A percentile compares a stretch with the other conserved stretches of the same genome.
phyloP scores from a whole-genome alignment of 305 asterid genomes.

The Fraxinus nigra region DNA sequence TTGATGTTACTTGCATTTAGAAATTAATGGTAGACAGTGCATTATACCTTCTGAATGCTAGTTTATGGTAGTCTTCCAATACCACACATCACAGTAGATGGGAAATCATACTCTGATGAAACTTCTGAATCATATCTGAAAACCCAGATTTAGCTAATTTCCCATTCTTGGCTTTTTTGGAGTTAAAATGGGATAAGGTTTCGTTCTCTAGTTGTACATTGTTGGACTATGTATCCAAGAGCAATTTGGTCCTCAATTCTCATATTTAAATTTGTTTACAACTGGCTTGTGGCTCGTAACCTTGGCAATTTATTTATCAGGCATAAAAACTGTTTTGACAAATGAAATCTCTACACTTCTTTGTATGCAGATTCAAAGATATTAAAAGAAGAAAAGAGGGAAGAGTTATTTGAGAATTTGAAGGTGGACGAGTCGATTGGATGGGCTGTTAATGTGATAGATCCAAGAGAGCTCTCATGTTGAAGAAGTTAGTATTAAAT shows the following conservation, averaged over 20 bases:
- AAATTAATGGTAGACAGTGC: no score
- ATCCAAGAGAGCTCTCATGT: conserved; percentile 93
- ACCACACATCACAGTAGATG: no score
- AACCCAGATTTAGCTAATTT: background rate
- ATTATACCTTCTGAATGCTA: no score
- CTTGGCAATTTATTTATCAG: background rate
- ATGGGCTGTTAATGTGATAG: conserved; percentile 93
- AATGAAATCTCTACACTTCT: background rate
- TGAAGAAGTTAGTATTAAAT: conserved; percentile 55
- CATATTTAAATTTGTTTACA: background rate
- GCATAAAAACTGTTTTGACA: background rate
- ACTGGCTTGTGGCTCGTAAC: background rate
- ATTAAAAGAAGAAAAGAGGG: conserved; percentile 87
- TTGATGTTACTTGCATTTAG: no score
- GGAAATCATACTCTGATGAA: background rate
- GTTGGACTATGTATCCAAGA: background rate
- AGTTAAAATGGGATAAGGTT: background rate
- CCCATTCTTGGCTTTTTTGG: background rate
- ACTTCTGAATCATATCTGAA: background rate
- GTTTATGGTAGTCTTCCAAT: no score
- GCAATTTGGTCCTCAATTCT: background rate
- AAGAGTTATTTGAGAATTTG: conserved; percentile 78
- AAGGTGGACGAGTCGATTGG: conserved; percentile 74
- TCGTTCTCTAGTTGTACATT: background rate
- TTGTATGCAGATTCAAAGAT: conserved; percentile 74